Percentiles rank a stretch among this genome's conserved stretches.
These are phyloP conservation scores for Aspergillus saccharolyticus DNA, from an alignment of 495 filamentous ascomycete species.

Conservation along the genomic window DNA sequence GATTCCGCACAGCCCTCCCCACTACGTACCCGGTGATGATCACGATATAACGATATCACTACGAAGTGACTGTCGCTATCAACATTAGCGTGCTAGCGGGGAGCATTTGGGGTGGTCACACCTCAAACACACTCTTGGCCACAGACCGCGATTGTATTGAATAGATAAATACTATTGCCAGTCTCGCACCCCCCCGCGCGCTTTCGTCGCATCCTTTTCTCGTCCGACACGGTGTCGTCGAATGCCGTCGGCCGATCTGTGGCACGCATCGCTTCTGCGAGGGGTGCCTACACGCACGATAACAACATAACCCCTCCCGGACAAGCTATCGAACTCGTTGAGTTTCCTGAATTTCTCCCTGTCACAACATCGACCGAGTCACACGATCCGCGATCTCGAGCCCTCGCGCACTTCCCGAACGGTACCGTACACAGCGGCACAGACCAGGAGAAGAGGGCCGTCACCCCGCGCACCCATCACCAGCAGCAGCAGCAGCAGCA, in stretches of 20 bases:
- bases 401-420: not conserved
- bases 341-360: conserved; percentile 24
- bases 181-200: not conserved
- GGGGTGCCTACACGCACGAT: conserved; percentile 22
- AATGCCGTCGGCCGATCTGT: conserved; percentile 21
- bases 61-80: not conserved
- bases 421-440: not conserved
- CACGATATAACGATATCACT: not conserved
- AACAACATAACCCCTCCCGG: conserved; percentile 26
- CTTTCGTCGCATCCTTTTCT: not conserved
- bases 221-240: conserved; percentile 24
- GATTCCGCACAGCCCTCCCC: not conserved
- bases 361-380: conserved; percentile 6
- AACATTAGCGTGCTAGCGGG: not conserved
- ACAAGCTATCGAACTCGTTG: conserved; percentile 25
- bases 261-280: conserved; percentile 29
- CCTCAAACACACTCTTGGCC: not conserved
- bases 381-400: conserved; percentile 1
- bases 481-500: no score
- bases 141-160: not conserved
- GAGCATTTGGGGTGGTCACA: not conserved
- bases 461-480: not conserved
- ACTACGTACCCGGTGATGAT: not conserved
- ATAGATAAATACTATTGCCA: not conserved
- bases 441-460: not conserved